Conservation (phyloP, 441 rosid species). For the Arabidopsis lyrata region DNA sequence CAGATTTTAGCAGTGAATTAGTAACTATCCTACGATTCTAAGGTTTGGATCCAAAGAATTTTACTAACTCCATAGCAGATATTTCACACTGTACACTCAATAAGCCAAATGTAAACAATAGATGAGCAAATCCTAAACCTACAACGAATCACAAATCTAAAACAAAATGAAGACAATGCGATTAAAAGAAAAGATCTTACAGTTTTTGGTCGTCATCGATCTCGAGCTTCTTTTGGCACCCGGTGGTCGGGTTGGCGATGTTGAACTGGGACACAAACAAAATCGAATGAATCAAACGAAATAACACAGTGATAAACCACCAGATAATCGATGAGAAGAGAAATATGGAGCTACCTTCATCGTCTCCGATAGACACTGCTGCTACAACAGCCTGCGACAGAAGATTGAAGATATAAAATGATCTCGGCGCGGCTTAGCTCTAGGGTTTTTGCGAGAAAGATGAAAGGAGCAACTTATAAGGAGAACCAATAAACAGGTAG, state of each 20-base stretch:
- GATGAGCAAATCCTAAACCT: neutral
- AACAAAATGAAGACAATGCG: neutral
- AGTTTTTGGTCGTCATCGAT: slow-evolving; percentile 72
- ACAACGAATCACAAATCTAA: neutral
- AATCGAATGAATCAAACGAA: slow-evolving; percentile 5
- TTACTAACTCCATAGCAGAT: neutral
- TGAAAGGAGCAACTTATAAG: neutral
- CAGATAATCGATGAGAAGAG: neutral
- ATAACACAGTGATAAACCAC: neutral
- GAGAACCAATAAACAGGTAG: neutral
- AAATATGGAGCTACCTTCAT: slow-evolving; percentile 38
- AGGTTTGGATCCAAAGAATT: neutral
- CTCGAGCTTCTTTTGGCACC: slow-evolving; percentile 82
- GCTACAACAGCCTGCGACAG: slow-evolving; percentile 21
- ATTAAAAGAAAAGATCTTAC: slow-evolving; percentile 40
- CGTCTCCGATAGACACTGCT: slow-evolving; percentile 29
- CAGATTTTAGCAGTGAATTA: too few relatives aligned
- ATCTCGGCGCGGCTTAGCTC: slow-evolving; percentile 24
- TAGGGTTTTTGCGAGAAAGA: slow-evolving; percentile 20
- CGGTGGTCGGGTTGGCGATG: slow-evolving; percentile 74
- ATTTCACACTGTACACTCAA: neutral
- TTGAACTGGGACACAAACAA: slow-evolving; percentile 52
- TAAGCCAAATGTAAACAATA: neutral
- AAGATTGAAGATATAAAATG: neutral
- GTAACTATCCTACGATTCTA: too few relatives aligned